Evolutionary conservation across 2,329 filamentous ascomycete genomes (phyloP), one percentile per base, ranked within the genome.

Genomic region (Coniosporium tulheliwenetii): DNA sequence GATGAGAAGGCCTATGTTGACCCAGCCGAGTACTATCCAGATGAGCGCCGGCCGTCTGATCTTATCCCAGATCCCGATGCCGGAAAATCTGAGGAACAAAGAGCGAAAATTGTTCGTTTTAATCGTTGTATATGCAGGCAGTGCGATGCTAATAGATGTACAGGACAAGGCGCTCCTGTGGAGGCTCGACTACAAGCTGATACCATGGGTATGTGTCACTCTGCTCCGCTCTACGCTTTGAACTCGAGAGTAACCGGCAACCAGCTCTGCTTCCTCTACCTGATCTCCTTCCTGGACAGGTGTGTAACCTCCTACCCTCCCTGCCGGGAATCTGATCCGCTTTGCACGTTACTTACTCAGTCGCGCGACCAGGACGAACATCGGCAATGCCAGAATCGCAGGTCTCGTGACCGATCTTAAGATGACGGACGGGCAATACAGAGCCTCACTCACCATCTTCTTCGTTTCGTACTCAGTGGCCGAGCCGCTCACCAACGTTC

Each of bases 381-480:
- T 87, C 44, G 83, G 83, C 36, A 91, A 70, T 60, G 85, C 73
- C 2, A 73, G 73, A 51, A 64, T 77, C 15, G 71, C 67, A n/a
- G 70, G 72, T 10, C 56, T 77, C 2, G 57, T 69, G 41, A 53
- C 66, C 9, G 76, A 81, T 43, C 62, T 91, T 5, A 48, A 70
- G 30, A 73, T 89, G 66, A 69, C 69, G 0, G 67, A 71, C 2
- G 60, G 66, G 5, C 67, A 81, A 52, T 93, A 86, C 63, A 87
- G 87, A 56, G 67, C 73, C 15, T 73, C 78, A 0, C 67, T 93
- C 7, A 84, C 81, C 30, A 80, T 93, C 49, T 93, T 93, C 64
- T 93, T 93, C 63, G 69, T 93, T 39, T 85, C 81, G 0, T 94
- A 94, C 56, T 71, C 82, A 2, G 60, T 86, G 30, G 86, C 85